A percentile compares a stretch with the other conserved stretches of the same genome.
Conservation (phyloP, 2,329 filamentous ascomycete species). For the Dichotomopilus funicola region DNA sequence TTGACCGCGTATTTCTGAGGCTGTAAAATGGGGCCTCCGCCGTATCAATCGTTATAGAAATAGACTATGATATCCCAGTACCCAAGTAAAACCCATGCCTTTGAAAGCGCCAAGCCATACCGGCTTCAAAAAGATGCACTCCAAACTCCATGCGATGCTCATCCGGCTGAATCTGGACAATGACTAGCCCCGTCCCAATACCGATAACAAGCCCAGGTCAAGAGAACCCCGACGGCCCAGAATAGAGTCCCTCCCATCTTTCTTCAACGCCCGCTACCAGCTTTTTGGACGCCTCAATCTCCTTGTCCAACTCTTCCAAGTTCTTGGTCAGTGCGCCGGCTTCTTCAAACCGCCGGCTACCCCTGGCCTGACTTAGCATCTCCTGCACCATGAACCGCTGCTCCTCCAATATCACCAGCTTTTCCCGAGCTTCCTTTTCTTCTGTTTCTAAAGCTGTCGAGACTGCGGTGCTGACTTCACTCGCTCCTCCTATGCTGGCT, state of each 20-base stretch:
- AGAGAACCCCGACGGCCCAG: slow-evolving; percentile 18
- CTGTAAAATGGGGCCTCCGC: no score
- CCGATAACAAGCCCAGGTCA: neutral
- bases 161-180: neutral
- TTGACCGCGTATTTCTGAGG: no score
- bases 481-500: slow-evolving; percentile 38
- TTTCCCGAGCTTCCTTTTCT: slow-evolving; percentile 74
- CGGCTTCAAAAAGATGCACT: neutral
- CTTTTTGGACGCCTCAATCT: slow-evolving; percentile 64
- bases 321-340: slow-evolving; percentile 73
- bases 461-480: slow-evolving; percentile 48
- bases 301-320: slow-evolving; percentile 70
- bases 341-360: slow-evolving; percentile 76
- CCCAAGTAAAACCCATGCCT: no score
- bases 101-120: no score
- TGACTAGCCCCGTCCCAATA: neutral
- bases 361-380: slow-evolving; percentile 74
- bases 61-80: no score
- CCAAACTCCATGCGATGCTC: slow-evolving; percentile 14
- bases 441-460: slow-evolving; percentile 64
- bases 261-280: slow-evolving; percentile 61
- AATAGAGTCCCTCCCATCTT: slow-evolving; percentile 48
- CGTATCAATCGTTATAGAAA: no score
- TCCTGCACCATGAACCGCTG: slow-evolving; percentile 83
- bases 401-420: slow-evolving; percentile 79